A percentile compares a stretch with the other conserved stretches of the same genome.
These are phyloP conservation scores for Lichenothelia convexa DNA, from an alignment of 495 filamentous ascomycete species.

Conservation along the genomic window DNA sequence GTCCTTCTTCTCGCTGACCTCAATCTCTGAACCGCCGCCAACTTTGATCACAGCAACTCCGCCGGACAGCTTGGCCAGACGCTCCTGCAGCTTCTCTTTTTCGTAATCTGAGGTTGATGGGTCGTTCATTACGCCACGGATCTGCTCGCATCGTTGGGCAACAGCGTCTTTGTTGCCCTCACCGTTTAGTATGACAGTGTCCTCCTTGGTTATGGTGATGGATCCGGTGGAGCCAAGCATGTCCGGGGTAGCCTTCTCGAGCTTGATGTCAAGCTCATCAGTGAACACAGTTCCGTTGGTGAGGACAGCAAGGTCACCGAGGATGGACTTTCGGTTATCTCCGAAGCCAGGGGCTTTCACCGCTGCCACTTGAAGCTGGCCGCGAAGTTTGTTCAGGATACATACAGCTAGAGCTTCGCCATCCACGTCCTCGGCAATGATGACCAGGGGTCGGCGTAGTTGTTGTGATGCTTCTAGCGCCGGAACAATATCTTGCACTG, in stretches of 20 bases:
- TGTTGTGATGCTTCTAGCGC: constrained; percentile 94
- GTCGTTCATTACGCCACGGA: constrained; percentile 90
- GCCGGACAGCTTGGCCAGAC: constrained; percentile 95
- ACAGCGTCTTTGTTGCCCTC: constrained; percentile 92
- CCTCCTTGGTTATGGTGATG: constrained; percentile 99
- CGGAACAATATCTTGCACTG: constrained; percentile 94
- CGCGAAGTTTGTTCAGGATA: constrained; percentile 98
- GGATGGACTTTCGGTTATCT: constrained; percentile 99
- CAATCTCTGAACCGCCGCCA: constrained; percentile 90
- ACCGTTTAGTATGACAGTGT: constrained; percentile 96
- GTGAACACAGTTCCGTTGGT: constrained; percentile 97
- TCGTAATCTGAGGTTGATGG: constrained; percentile 92
- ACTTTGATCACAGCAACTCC: constrained; percentile 99
- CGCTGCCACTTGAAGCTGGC: constrained; percentile 93
- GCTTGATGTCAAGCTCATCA: constrained; percentile 95
- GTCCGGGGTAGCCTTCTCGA: constrained; percentile 88
- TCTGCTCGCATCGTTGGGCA: constrained; percentile 92
- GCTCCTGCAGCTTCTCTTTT: constrained; percentile 99
- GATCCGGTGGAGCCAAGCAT: constrained; percentile 94
- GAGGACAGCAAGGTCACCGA: constrained; percentile 84
- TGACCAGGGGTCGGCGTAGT: constrained; percentile 83
- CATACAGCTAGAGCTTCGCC: constrained; percentile 96
- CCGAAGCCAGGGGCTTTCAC: constrained; percentile 99
- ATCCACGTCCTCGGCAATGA: constrained; percentile 98
- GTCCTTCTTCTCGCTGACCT: constrained; percentile 99